A percentile compares a stretch with the other conserved stretches of the same genome.
Evolutionary conservation across 2,329 filamentous ascomycete genomes (phyloP).

Genomic region (Fusarium sp.): DNA sequence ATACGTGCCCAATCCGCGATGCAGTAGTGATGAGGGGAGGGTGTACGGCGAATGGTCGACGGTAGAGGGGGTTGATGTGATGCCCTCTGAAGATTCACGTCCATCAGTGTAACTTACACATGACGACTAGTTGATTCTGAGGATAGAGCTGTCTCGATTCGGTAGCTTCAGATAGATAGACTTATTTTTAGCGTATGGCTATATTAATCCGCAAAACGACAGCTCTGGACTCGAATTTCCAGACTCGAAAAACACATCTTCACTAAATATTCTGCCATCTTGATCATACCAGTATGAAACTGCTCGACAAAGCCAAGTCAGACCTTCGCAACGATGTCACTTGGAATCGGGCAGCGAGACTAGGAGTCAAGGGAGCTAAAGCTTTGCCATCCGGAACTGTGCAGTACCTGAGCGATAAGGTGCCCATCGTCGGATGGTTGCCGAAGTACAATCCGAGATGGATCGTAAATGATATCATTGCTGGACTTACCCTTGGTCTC

Average conservation of each 20-base stretch:
- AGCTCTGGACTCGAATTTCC: not conserved
- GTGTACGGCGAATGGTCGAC: conserved; percentile 25
- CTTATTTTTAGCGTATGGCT: not conserved
- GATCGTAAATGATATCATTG: conserved; percentile 69
- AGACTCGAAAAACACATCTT: not conserved
- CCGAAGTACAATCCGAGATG: conserved; percentile 69
- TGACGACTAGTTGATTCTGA: not conserved
- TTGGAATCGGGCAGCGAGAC: conserved; percentile 36
- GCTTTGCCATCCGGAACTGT: conserved; percentile 60
- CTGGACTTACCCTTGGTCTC: conserved; percentile 67
- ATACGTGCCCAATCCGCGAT: conserved; percentile 11
- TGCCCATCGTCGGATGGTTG: conserved; percentile 70
- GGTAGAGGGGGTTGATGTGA: not conserved
- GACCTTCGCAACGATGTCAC: conserved; percentile 36
- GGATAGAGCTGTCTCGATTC: not conserved
- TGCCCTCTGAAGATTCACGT: not conserved
- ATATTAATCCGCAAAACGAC: conserved; percentile 15
- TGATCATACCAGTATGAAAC: conserved; percentile 28
- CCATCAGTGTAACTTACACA: not conserved
- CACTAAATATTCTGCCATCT: not conserved
- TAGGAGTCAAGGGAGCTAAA: conserved; percentile 32
- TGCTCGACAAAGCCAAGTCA: conserved; percentile 28
- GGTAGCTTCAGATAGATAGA: not conserved
- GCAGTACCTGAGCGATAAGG: conserved; percentile 67
- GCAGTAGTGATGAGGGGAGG: not conserved